These are phyloP conservation scores for Ophiosphaerella narmari DNA, from an alignment of 2,329 filamentous ascomycete species.

Conservation along the genomic window DNA sequence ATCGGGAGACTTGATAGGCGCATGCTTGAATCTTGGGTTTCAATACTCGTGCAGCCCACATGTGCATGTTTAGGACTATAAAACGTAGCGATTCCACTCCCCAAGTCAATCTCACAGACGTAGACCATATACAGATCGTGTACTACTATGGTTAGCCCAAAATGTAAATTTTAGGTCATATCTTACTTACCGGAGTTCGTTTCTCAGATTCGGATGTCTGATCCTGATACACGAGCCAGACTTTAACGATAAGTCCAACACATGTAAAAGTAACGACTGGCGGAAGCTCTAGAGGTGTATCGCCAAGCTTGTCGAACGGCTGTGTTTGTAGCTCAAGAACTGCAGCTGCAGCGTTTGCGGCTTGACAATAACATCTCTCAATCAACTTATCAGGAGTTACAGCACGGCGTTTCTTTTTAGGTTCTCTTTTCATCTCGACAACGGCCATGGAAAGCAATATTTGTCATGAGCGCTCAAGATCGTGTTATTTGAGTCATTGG, in stretches of 20 bases:
- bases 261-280: slow-evolving; percentile 11
- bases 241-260: slow-evolving; percentile 10
- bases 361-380: slow-evolving; percentile 12
- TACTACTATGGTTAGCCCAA: slow-evolving; percentile 2
- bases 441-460: slow-evolving; percentile 14
- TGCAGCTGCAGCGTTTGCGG: slow-evolving; percentile 12
- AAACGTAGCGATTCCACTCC: slow-evolving; percentile 4
- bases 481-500: neutral
- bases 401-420: neutral
- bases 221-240: slow-evolving; percentile 11
- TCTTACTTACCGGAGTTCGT: slow-evolving; percentile 2
- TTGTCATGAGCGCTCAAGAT: neutral
- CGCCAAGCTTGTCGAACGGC: neutral
- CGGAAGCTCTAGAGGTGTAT: neutral
- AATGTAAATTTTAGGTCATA: neutral
- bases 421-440: slow-evolving; percentile 4
- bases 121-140: slow-evolving; percentile 13
- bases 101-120: slow-evolving; percentile 8
- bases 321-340: slow-evolving; percentile 11
- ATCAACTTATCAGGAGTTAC: neutral
- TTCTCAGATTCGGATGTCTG: neutral
- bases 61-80: slow-evolving; percentile 14
- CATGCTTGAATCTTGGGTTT: slow-evolving; percentile 8
- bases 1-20: neutral
- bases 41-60: slow-evolving; percentile 10